Conservation (phyloP, 116 monocot species). For the Cymodocea nodosa region DNA sequence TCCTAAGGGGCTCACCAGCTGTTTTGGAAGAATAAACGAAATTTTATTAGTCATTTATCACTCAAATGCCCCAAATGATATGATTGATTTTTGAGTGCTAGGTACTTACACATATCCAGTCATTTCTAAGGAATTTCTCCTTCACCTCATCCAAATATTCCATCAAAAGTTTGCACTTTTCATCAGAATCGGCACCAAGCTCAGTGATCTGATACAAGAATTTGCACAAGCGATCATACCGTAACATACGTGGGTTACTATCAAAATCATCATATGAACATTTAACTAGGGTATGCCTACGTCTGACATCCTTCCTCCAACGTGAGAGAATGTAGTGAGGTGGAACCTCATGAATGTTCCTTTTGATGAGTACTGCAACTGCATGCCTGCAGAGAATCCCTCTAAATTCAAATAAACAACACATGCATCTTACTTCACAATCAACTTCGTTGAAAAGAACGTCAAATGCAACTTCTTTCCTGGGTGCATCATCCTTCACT, state of each 20-base stretch:
- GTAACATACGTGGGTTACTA: conserved; percentile 6
- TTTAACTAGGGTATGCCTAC: conserved; percentile 8
- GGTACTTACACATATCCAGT: conserved; percentile 2
- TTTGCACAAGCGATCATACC: conserved; percentile 20
- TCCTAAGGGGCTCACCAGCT: conserved; percentile 4
- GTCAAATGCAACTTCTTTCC: conserved; percentile 14
- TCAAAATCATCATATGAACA: conserved; percentile 6
- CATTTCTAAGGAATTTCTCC: conserved; percentile 17
- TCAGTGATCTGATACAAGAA: conserved; percentile 11
- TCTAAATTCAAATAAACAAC: conserved; percentile 17
- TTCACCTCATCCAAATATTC: conserved; percentile 11
- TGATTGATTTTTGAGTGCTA: not conserved
- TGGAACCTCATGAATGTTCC: conserved; percentile 22
- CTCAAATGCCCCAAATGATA: not conserved
- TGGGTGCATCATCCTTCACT: conserved; percentile 19
- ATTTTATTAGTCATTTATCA: not conserved
- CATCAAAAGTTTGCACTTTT: conserved; percentile 11
- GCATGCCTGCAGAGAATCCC: conserved; percentile 28
- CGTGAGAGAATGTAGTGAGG: conserved; percentile 22
- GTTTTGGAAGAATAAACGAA: not conserved
- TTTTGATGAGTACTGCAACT: conserved; percentile 13
- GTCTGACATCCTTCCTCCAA: conserved; percentile 24
- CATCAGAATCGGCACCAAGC: conserved; percentile 17
- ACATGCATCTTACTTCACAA: conserved; percentile 8
- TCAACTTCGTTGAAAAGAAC: conserved; percentile 14